Evolutionary conservation across 495 filamentous ascomycete genomes (phyloP).

Genomic region (Hypoxylon fuscum): DNA sequence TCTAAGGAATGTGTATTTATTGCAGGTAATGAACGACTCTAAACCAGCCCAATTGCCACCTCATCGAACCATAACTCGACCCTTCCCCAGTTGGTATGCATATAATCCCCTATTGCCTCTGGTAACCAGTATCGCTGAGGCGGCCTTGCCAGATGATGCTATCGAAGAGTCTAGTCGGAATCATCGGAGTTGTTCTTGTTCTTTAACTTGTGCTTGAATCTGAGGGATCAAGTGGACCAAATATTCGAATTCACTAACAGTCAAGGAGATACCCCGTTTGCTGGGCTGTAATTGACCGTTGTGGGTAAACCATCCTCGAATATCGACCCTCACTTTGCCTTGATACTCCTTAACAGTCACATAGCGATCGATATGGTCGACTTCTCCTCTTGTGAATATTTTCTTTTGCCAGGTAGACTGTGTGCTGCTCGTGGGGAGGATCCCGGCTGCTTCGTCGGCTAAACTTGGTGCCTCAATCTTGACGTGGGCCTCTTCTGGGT

Average conservation of each 20-base stretch:
- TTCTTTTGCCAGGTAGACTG: background rate
- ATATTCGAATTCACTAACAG: background rate
- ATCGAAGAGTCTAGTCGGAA: background rate
- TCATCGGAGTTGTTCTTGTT: background rate
- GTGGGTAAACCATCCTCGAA: background rate
- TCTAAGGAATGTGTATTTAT: too few relatives aligned
- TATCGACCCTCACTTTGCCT: slow-evolving; percentile 1
- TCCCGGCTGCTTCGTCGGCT: too few relatives aligned
- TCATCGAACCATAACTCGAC: background rate
- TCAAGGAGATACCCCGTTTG: background rate
- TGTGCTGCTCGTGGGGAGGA: background rate
- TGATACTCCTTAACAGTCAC: background rate
- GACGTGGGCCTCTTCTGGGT: too few relatives aligned
- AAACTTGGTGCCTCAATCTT: too few relatives aligned
- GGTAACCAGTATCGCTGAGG: too few relatives aligned
- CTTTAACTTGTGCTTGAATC: background rate
- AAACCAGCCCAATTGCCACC: too few relatives aligned
- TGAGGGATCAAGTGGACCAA: background rate
- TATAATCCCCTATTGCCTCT: background rate
- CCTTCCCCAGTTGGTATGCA: background rate
- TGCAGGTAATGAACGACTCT: too few relatives aligned
- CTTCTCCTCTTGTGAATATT: background rate
- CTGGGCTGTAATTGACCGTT: background rate
- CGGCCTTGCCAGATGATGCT: too few relatives aligned
- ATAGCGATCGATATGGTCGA: background rate